Percentiles rank a stretch among this genome's conserved stretches.
phyloP scores from a whole-genome alignment of 2,329 filamentous ascomycete genomes.

The Niveomyces coronatus region DNA sequence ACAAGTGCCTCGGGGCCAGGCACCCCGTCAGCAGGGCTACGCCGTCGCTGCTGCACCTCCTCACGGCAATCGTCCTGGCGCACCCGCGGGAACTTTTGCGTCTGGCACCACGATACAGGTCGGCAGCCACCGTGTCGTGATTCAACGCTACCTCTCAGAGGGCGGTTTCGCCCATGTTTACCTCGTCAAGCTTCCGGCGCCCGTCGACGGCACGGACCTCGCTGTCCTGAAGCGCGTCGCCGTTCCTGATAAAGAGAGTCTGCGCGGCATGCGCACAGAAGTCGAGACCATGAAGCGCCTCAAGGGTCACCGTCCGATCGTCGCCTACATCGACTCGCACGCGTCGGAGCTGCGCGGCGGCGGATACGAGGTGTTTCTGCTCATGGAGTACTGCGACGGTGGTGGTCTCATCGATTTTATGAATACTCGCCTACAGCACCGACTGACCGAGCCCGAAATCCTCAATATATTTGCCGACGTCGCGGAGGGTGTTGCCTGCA shows the following conservation, averaged over 20 bases:
- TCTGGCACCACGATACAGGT: constrained; percentile 96
- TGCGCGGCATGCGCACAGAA: constrained; percentile 94
- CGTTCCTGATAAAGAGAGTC: constrained; percentile 87
- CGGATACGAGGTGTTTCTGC: constrained; percentile 93
- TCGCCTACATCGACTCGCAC: constrained; percentile 97
- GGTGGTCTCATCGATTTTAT: constrained; percentile 98
- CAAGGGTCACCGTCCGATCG: constrained; percentile 91
- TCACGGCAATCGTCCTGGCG: constrained; percentile 32
- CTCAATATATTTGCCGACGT: constrained; percentile 94
- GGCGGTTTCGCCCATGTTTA: constrained; percentile 98
- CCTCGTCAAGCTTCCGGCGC: constrained; percentile 74
- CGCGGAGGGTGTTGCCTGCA: constrained; percentile 90
- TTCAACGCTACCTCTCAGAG: constrained; percentile 96
- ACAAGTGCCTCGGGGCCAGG: constrained; percentile 28
- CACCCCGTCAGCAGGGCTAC: constrained; percentile 5
- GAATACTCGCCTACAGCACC: constrained; percentile 95
- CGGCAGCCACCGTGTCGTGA: constrained; percentile 81
- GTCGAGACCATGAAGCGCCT: constrained; percentile 99
- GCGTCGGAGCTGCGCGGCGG: constrained; percentile 86
- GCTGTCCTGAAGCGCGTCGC: constrained; percentile 92
- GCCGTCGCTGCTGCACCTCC: constrained; percentile 16
- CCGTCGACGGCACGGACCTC: constrained; percentile 66
- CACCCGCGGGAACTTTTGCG: constrained; percentile 76
- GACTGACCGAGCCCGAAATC: constrained; percentile 94
- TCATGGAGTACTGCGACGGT: constrained; percentile 96